A percentile compares a stretch with the other conserved stretches of the same genome.
Conservation (phyloP, 2,329 filamentous ascomycete genomes). For the Apiospora hydei region DNA sequence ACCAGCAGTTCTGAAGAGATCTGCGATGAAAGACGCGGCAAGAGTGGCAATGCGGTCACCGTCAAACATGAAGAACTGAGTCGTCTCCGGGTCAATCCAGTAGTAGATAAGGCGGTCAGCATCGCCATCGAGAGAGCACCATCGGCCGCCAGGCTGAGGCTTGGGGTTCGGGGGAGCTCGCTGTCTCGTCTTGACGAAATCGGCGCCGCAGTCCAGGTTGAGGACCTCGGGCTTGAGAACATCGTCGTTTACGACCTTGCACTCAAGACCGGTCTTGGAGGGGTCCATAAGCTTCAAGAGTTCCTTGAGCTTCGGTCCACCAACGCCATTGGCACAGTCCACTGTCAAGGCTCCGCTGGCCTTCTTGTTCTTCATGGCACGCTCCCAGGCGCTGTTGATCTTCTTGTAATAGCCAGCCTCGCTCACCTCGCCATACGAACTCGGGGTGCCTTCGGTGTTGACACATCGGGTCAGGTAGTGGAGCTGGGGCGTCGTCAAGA, state of each 20-base stretch:
- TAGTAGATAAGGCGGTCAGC: slow-evolving; percentile 97
- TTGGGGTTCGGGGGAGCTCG: slow-evolving; percentile 85
- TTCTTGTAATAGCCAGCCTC: slow-evolving; percentile 97
- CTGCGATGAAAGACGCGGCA: slow-evolving; percentile 90
- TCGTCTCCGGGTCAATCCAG: slow-evolving; percentile 81
- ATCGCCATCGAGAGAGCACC: slow-evolving; percentile 92
- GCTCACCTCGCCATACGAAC: slow-evolving; percentile 87
- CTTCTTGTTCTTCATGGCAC: slow-evolving; percentile 79
- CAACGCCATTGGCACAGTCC: slow-evolving; percentile 96
- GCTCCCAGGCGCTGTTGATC: slow-evolving; percentile 82
- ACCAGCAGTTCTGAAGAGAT: slow-evolving; percentile 81
- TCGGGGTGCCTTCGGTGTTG: slow-evolving; percentile 88
- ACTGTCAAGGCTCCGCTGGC: slow-evolving; percentile 79
- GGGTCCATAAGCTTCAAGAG: slow-evolving; percentile 83
- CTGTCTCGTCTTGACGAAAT: slow-evolving; percentile 97
- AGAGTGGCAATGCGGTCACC: slow-evolving; percentile 97
- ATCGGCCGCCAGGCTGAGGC: slow-evolving; percentile 76
- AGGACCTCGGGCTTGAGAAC: slow-evolving; percentile 88
- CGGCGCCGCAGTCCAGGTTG: slow-evolving; percentile 93
- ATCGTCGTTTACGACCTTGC: slow-evolving; percentile 91
- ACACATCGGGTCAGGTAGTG: slow-evolving; percentile 95
- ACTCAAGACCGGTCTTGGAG: slow-evolving; percentile 74
- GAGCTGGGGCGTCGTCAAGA: slow-evolving; percentile 95
- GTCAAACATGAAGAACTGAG: slow-evolving; percentile 86
- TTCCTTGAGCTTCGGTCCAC: slow-evolving; percentile 87